phyloP scores from a whole-genome alignment of 108 stramenopile species.

The Discostella stelligeroides region DNA sequence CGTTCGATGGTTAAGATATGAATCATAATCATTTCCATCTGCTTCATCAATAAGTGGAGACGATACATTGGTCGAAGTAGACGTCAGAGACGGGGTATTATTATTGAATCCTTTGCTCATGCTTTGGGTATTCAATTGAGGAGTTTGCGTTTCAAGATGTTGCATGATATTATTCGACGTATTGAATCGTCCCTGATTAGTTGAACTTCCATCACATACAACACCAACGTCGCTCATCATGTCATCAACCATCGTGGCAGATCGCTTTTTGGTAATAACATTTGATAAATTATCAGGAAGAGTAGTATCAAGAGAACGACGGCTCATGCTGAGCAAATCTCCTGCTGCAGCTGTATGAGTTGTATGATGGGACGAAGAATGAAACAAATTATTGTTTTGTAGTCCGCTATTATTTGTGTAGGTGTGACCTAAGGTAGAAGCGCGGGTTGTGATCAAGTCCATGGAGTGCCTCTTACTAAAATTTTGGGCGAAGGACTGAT shows the following conservation, averaged over 20 bases:
- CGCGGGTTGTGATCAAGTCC: constrained; percentile 28
- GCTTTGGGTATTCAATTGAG: background rate
- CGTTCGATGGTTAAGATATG: constrained; percentile 31
- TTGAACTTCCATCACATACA: too few species aligned
- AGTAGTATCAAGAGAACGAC: constrained; percentile 20
- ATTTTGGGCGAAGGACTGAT: background rate
- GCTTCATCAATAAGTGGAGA: background rate
- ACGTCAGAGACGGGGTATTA: background rate
- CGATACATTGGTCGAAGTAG: background rate
- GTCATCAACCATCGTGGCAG: constrained; percentile 12
- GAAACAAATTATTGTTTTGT: constrained; percentile 13
- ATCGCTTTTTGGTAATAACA: constrained; percentile 20
- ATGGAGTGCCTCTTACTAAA: constrained; percentile 12
- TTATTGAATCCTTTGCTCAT: background rate
- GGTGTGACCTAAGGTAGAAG: background rate
- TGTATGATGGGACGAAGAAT: constrained; percentile 46
- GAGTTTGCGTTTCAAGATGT: background rate
- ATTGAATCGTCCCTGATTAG: constrained; percentile 1
- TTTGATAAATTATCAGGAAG: background rate
- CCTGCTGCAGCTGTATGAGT: constrained; percentile 46
- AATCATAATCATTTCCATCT: constrained; percentile 10
- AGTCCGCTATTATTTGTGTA: background rate
- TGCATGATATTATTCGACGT: background rate
- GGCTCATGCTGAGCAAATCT: constrained; percentile 45
- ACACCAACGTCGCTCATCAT: too few species aligned